phyloP scores from a whole-genome alignment of 2,329 filamentous ascomycete genomes.

The Cryphonectria parasitica region DNA sequence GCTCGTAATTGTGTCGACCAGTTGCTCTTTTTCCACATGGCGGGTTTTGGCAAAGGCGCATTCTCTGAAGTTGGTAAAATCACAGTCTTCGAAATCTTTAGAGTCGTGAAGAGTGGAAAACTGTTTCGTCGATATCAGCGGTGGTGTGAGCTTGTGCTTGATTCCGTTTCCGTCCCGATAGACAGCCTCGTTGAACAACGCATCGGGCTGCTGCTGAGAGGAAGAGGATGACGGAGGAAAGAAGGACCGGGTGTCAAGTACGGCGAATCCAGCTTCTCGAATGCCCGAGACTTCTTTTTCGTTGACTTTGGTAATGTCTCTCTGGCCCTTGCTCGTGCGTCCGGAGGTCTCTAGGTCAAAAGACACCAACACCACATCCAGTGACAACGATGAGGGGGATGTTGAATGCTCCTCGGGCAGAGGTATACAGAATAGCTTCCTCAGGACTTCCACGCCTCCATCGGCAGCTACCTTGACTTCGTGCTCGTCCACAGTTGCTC shows the following conservation, averaged over 20 bases:
- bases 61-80: conserved; percentile 10
- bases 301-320: conserved; percentile 4
- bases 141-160: conserved; percentile 7
- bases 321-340: neutral
- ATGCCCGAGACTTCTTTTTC: conserved; percentile 15
- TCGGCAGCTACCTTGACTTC: conserved; percentile 6
- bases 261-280: conserved; percentile 9
- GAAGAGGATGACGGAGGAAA: conserved; percentile 1
- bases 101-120: conserved; percentile 16
- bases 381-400: neutral
- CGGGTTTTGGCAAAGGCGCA: conserved; percentile 14
- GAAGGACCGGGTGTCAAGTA: conserved; percentile 11
- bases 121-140: conserved; percentile 13
- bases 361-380: neutral
- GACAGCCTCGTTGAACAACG: too few relatives aligned
- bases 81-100: conserved; percentile 17
- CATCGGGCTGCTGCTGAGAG: too few relatives aligned
- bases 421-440: neutral
- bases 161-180: neutral
- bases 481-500: neutral
- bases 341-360: conserved; percentile 20
- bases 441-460: conserved; percentile 9
- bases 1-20: conserved; percentile 10
- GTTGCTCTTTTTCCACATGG: conserved; percentile 1
- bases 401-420: too few relatives aligned